A percentile compares a stretch with the other conserved stretches of the same genome.
Evolutionary conservation across 331 rosid genomes (phyloP).

Genomic region (Erythrophleum ivorense): DNA sequence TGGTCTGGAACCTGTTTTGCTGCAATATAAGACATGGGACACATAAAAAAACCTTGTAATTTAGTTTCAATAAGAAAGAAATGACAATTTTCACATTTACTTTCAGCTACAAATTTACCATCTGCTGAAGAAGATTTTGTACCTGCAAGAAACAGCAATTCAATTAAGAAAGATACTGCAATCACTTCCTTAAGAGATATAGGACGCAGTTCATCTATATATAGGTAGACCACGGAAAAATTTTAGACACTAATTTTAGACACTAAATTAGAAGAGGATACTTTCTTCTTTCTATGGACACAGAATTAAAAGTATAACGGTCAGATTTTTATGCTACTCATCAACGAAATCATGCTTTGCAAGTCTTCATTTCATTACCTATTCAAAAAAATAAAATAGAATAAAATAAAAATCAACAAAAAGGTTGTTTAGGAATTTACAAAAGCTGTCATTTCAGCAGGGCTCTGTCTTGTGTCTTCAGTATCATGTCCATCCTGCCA

Average conservation of each 20-base stretch:
- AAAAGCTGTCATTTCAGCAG: slow-evolving; percentile 58
- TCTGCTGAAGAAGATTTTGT: slow-evolving; percentile 50
- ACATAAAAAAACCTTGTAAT: not conserved
- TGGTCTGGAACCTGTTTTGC: slow-evolving; percentile 63
- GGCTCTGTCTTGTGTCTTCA: slow-evolving; percentile 53
- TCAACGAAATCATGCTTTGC: not conserved
- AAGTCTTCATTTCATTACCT: not conserved
- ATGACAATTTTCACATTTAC: not conserved
- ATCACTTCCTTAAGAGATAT: not conserved
- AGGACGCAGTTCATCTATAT: not conserved
- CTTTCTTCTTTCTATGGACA: not conserved
- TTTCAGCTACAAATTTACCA: slow-evolving; percentile 50
- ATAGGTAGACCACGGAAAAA: slow-evolving; percentile 1
- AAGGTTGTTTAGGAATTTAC: slow-evolving; percentile 31
- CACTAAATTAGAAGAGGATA: not conserved
- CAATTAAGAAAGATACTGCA: not conserved
- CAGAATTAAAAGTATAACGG: not conserved
- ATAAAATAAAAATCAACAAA: not conserved
- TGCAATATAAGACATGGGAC: slow-evolving; percentile 37
- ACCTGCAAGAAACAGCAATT: slow-evolving; percentile 45
- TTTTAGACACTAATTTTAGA: not conserved
- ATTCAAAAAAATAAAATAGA: not conserved
- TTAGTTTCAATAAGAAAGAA: not conserved
- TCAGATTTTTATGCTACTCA: not conserved
- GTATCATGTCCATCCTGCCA: slow-evolving; percentile 43